phyloP scores from a whole-genome alignment of 2,329 filamentous ascomycete genomes.

The Stemphylium beticola region DNA sequence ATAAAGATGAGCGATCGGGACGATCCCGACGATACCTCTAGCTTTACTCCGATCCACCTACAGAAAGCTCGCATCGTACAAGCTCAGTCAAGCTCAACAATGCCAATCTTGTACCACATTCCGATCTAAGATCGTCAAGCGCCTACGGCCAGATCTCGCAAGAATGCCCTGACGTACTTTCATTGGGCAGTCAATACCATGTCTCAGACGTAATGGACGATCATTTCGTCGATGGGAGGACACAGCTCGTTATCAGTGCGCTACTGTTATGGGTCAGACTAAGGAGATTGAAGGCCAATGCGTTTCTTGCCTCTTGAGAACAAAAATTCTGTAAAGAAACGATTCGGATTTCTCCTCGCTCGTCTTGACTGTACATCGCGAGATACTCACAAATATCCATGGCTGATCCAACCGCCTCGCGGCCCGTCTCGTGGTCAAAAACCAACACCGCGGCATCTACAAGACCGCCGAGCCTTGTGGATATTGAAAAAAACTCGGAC shows the following conservation, averaged over 20 bases:
- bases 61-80: background rate
- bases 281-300: too few species aligned
- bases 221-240: too few species aligned
- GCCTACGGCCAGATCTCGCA: too few species aligned
- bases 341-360: too few species aligned
- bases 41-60: background rate
- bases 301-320: too few species aligned
- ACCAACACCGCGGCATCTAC: conserved; percentile 11
- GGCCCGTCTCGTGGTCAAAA: conserved; percentile 3
- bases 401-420: background rate
- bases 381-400: background rate
- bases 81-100: background rate
- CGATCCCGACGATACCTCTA: background rate
- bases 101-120: background rate
- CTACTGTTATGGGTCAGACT: too few species aligned
- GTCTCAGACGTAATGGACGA: background rate
- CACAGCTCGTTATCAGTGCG: too few species aligned
- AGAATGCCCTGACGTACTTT: too few species aligned
- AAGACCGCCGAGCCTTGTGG: conserved; percentile 9
- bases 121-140: background rate
- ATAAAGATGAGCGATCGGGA: background rate
- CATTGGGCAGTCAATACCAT: background rate
- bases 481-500: conserved; percentile 1
- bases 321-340: too few species aligned
- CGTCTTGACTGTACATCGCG: too few species aligned